Evolutionary conservation across 2,329 filamentous ascomycete species (phyloP).

Genomic region (Uncinocarpus reesii): DNA sequence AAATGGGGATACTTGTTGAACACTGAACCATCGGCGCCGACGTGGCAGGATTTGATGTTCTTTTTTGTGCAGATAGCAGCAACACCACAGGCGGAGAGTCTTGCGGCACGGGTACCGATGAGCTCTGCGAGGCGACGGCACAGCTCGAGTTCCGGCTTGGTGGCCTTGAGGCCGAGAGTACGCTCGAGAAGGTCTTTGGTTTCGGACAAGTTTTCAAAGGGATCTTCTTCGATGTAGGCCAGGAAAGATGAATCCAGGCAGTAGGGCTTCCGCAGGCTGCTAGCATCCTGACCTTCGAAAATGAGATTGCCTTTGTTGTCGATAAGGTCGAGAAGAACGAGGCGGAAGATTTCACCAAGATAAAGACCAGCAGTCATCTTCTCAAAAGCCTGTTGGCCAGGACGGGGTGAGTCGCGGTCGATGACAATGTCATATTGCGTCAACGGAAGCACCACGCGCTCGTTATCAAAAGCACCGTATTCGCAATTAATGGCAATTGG

Average conservation of each 20-base stretch:
- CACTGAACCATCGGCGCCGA: conserved; percentile 91
- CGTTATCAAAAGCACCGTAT: conserved; percentile 94
- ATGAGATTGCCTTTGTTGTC: conserved; percentile 64
- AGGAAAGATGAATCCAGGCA: conserved; percentile 87
- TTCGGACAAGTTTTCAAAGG: conserved; percentile 88
- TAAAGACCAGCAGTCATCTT: conserved; percentile 97
- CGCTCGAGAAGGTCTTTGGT: conserved; percentile 71
- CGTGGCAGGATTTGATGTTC: conserved; percentile 74
- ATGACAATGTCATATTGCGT: conserved; percentile 80
- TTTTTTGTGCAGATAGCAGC: conserved; percentile 97
- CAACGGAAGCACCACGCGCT: conserved; percentile 73
- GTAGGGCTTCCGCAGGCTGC: conserved; percentile 73
- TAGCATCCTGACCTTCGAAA: conserved; percentile 74
- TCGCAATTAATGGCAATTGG: conserved; percentile 97
- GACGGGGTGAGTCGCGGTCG: conserved; percentile 82
- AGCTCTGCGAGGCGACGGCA: conserved; percentile 81
- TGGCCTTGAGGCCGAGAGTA: conserved; percentile 61
- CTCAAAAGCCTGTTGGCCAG: conserved; percentile 90
- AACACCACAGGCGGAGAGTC: conserved; percentile 86
- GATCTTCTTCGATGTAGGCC: conserved; percentile 86
- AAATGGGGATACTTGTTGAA: conserved; percentile 99
- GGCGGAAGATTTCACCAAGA: conserved; percentile 85
- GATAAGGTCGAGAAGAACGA: conserved; percentile 74
- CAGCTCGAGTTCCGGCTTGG: conserved; percentile 72
- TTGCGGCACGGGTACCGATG: conserved; percentile 87